Base-by-base conservation (phyloP, 2,329 filamentous ascomycete genomes). In the Fusarium keratoplasticum region DNA sequence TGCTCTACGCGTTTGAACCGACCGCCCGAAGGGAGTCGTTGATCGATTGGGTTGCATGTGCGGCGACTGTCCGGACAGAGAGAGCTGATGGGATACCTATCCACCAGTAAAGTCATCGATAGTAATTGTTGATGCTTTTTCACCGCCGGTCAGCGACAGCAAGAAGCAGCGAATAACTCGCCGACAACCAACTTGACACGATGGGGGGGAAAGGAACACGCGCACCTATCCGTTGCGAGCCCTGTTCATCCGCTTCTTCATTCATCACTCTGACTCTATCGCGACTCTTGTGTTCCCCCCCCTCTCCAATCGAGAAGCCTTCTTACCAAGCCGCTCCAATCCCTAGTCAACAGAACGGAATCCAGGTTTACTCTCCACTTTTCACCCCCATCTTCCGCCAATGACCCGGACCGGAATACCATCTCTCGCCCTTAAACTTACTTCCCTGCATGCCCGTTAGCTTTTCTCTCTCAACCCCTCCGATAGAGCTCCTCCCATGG, bases 71-170 rank as follows among this genome's bases (percentile, higher is more conserved):
- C 70, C 70, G 70, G 72, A 66, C 40, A 52, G 65, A 54, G 38
- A 25, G 36, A 68, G 42, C 42, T 47, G 42, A 47, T 9, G 50
- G 29, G 9, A 33, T 20, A 10, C 11, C n/a, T 65, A 68, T 64
- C 54, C 27, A 31, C 70, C 52, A 73, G 61, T 73, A 38, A 55
- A 66, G 36, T 57, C 70, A 36, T 22, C 20, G 42, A 73, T 60
- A 54, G 18, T 61, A n/a, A 16, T 50, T 61, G 29, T 33, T 33
- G 58, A 35, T 35, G 47, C 31, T 14, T 62, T 66, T 73, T 72
- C 70, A 73, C 70, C 70, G 61, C 70, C 52, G 70, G 70, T 60
- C 61, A 52, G 59, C 66, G 14, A 65, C 70, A 72, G 52, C 55
- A 70, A 60, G 52, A 73, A 18, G 55, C 42, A 16, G n/a, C 52